phyloP scores from a whole-genome alignment of 257 asterid genomes.

The Solanum sitiens region DNA sequence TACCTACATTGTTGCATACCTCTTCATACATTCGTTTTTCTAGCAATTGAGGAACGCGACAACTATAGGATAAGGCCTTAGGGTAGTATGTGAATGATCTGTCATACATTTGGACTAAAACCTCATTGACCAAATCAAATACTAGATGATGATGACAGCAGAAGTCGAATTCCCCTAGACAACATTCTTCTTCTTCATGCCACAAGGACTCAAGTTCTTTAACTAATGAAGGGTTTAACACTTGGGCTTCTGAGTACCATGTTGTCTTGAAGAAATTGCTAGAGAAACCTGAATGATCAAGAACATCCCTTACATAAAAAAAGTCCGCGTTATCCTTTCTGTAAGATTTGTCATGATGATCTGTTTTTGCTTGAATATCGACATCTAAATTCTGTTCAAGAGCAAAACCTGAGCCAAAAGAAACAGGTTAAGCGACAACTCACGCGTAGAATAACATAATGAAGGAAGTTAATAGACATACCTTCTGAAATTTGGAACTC shows the following conservation, averaged over 20 bases:
- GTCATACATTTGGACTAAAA: constrained; percentile 30
- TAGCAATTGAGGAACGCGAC: constrained; percentile 39
- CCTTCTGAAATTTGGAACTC: constrained; percentile 32
- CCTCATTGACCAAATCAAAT: constrained; percentile 62
- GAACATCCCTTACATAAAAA: constrained; percentile 43
- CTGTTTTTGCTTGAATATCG: constrained; percentile 1
- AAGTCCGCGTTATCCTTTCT: constrained; percentile 20
- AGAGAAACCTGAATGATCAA: constrained; percentile 48
- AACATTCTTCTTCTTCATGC: constrained; percentile 33
- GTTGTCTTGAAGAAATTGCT: constrained; percentile 15
- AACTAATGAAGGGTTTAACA: constrained; percentile 32
- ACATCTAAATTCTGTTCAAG: not conserved
- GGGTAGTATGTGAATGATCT: constrained; percentile 51
- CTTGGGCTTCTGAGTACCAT: constrained; percentile 46
- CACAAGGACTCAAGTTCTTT: constrained; percentile 47
- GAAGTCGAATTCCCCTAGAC: constrained; percentile 19
- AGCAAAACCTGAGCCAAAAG: not conserved
- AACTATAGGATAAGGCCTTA: constrained; percentile 38
- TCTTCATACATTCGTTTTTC: constrained; percentile 36
- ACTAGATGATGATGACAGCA: constrained; percentile 60
- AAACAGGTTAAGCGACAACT: not conserved
- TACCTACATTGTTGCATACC: constrained; percentile 16
- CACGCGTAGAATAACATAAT: not conserved
- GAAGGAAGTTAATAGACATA: constrained; percentile 2
- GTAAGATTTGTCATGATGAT: not conserved